Percentiles rank a stretch among this genome's conserved stretches.
These are phyloP conservation scores for Dipodascus albidus DNA, from an alignment of 805 yeast species.

Conservation along the genomic window DNA sequence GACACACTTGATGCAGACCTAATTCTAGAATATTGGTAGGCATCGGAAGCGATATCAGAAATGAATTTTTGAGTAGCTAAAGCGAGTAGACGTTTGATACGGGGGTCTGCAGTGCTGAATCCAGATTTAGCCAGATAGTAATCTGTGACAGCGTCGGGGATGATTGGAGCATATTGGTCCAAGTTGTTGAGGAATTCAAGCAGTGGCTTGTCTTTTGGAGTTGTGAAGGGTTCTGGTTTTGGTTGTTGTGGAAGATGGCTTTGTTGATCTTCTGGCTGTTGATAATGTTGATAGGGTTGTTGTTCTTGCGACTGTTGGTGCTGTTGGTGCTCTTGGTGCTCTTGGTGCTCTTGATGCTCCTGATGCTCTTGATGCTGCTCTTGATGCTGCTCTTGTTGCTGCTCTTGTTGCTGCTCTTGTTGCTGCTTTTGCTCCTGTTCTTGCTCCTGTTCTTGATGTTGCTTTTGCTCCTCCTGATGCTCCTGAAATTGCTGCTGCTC, in stretches of 20 bases:
- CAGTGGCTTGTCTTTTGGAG: conserved; percentile 28
- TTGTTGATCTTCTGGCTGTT: background rate
- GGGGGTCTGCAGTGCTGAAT: conserved; percentile 63
- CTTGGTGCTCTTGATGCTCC: conserved; percentile 3
- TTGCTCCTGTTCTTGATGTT: no score
- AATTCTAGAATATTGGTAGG: conserved; percentile 89
- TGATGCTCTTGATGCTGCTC: conserved; percentile 3
- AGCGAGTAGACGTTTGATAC: conserved; percentile 76
- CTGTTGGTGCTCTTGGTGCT: conserved; percentile 3
- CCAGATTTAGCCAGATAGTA: conserved; percentile 82
- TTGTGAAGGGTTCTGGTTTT: background rate
- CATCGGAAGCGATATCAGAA: conserved; percentile 90
- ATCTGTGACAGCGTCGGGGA: conserved; percentile 94
- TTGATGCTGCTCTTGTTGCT: conserved; percentile 2
- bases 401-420: conserved; percentile 7
- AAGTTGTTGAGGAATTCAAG: conserved; percentile 76
- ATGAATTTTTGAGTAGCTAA: conserved; percentile 94
- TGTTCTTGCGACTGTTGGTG: no score
- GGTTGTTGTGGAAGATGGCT: background rate
- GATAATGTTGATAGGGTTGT: no score
- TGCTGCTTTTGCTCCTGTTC: conserved; percentile 5
- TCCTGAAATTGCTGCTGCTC: no score
- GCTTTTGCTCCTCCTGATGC: no score
- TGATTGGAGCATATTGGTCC: conserved; percentile 92
- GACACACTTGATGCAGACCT: conserved; percentile 83